These are phyloP conservation scores for Suillus hirtellus DNA, from an alignment of 768 basidiomycete species.

Conservation along the genomic window DNA sequence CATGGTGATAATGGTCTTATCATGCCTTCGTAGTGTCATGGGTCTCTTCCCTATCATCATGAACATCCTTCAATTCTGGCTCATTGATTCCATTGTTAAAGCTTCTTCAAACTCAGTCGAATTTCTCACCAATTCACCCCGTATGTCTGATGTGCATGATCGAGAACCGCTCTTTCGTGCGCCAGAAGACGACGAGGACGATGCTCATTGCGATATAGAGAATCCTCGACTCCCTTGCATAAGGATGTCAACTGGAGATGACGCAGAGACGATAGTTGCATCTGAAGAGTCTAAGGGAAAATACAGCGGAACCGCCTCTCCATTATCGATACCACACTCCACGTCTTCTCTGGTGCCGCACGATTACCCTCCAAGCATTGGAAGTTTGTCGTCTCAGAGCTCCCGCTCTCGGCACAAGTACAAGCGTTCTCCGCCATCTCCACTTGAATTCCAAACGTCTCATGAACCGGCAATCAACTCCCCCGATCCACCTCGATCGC, in stretches of 20 bases:
- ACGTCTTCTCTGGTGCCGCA: conserved; percentile 19
- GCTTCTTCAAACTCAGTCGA: conserved; percentile 46
- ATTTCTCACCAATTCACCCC: conserved; percentile 41
- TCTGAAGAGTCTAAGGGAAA: conserved; percentile 20
- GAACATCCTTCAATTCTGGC: conserved; percentile 92
- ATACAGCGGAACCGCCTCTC: conserved; percentile 14
- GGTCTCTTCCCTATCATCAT: conserved; percentile 87
- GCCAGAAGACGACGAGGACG: conserved; percentile 58
- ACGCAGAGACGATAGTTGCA: conserved; percentile 22
- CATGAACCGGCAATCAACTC: conserved; percentile 39
- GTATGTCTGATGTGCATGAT: conserved; percentile 42
- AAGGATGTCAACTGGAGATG: conserved; percentile 32
- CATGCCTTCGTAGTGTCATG: conserved; percentile 62
- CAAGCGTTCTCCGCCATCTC: conserved; percentile 39
- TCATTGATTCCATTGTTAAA: conserved; percentile 93
- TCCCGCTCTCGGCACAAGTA: conserved; percentile 29
- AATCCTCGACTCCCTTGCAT: conserved; percentile 39
- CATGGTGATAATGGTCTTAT: conserved; percentile 13
- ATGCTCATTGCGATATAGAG: conserved; percentile 45
- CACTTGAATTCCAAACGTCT: conserved; percentile 37
- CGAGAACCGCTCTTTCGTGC: conserved; percentile 64
- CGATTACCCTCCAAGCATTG: conserved; percentile 60
- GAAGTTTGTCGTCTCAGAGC: conserved; percentile 33
- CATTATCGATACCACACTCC: conserved; percentile 18
- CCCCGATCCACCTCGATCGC: conserved; percentile 21